Evolutionary conservation across 768 basidiomycete species (phyloP).

Genomic region (Lactarius psammicola): DNA sequence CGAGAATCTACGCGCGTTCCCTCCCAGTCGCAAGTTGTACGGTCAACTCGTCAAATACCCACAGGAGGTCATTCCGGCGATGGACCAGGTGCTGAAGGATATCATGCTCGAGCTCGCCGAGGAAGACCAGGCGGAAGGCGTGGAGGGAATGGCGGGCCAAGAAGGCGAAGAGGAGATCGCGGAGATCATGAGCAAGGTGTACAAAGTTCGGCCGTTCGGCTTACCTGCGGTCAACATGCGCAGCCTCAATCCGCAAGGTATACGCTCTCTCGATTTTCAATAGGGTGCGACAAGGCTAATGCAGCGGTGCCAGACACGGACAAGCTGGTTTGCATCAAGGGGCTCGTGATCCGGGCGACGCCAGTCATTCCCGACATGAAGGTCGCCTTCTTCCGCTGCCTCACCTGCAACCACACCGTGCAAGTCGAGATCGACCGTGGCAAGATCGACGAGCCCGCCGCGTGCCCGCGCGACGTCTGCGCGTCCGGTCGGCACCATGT

Average conservation of each 20-base stretch:
- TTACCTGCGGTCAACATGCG: slow-evolving; percentile 87
- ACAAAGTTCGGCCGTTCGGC: slow-evolving; percentile 92
- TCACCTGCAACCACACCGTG: slow-evolving; percentile 94
- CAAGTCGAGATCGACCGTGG: slow-evolving; percentile 98
- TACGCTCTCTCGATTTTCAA: slow-evolving; percentile 26
- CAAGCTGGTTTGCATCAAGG: slow-evolving; percentile 94
- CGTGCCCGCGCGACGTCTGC: slow-evolving; percentile 93
- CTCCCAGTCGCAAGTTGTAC: slow-evolving; percentile 78
- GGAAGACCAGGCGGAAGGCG: slow-evolving; percentile 65
- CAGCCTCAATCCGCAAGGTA: slow-evolving; percentile 89
- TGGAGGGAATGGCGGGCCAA: slow-evolving; percentile 72
- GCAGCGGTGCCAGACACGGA: slow-evolving; percentile 73
- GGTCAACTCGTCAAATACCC: slow-evolving; percentile 88
- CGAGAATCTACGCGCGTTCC: slow-evolving; percentile 81
- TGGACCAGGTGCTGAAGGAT: slow-evolving; percentile 96
- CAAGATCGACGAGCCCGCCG: slow-evolving; percentile 88
- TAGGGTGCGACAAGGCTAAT: not conserved
- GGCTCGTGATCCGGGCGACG: slow-evolving; percentile 94
- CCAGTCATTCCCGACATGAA: slow-evolving; percentile 99
- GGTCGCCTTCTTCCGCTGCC: slow-evolving; percentile 96
- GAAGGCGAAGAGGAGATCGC: slow-evolving; percentile 83
- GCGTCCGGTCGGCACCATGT: slow-evolving; percentile 85
- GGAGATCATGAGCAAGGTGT: slow-evolving; percentile 83
- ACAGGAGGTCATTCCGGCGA: slow-evolving; percentile 94
- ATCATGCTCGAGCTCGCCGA: slow-evolving; percentile 87